Evolutionary conservation across 306 rosid genomes (phyloP), one percentile per base, ranked within the genome.

Genomic region (Oxytropis ochrocephala): DNA sequence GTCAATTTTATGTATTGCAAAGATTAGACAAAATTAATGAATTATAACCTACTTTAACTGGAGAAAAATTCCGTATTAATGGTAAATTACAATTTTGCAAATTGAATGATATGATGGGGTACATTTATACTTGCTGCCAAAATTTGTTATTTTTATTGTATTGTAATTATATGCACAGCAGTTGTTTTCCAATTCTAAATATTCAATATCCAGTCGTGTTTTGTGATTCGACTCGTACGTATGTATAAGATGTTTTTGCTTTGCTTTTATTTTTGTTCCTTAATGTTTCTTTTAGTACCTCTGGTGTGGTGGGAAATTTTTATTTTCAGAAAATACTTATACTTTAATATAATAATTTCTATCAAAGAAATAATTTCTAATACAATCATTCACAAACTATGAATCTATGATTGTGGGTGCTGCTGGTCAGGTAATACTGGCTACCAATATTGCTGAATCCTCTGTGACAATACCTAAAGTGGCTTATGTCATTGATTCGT

Each of bases 391-490:
- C 70, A 55, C 65, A 17, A 50, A 63, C 16, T 69, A 63, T 59
- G 21, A 27, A 49, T 67, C 16, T 69, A 63, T 59, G 21, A 27
- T 57, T 67, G 36, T 55, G 69, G 72, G 10, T 64, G 60, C 42
- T 39, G 38, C 70, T 46, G 55, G 33, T 7, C 88, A 92, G 97
- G 88, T 92, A 36, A 92, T 92, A 79, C 80, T 89, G 86, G 96
- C 97, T 61, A 92, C 97, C 51, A 89, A 92, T 74, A 92, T 92
- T 71, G 96, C 96, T 12, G 96, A 92, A 77, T 92, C 97, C 44
- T 92, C 97, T 16, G 97, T 92, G 69, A 92, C 97, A 64, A 92
- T 92, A 71, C 97, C 97, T 62, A 78, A 92, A 76, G 91, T 87
- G 77, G 97, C 97, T 43, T 92, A 74, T 74, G 97, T 92, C 27